Base-by-base conservation (phyloP, 2,329 filamentous ascomycete genomes). In the Penicillium sclerotiorum region DNA sequence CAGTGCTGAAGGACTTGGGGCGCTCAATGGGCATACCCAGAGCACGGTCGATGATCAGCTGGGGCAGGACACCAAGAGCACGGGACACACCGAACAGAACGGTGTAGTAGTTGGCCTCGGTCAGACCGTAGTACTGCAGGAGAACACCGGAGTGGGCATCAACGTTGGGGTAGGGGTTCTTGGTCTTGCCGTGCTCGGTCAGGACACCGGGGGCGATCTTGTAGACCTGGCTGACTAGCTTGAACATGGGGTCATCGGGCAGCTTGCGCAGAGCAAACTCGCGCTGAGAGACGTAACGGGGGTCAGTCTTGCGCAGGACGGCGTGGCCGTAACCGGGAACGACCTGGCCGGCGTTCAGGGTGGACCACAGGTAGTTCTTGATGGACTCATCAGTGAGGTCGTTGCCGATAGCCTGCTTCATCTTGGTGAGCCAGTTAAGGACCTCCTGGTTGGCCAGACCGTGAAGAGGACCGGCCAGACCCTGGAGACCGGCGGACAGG, bases 141-240 rank as follows among this genome's bases (percentile, higher is more conserved):
- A 99, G 90, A 63, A 99, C 94, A 83, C 94, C 94, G 25, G 92
- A 96, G 88, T 97, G 94, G 70, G 93, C 92, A 72, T 97, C 93
- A 70, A 97, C 92, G 82, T 97, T 97, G 77, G 94, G 94, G 85
- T 84, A 97, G 63, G 93, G 93, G 89, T 97, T 96, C 89, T 97
- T 97, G 83, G 93, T 97, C 90, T 99, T 99, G 81, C 94, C 94
- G 82, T 99, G 94, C 87, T 99, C 91, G 62, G 94, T 99, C 74
- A 99, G 83, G 68, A 99, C 94, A 70, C 88, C 89, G 60, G 94
- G 94, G 60, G 94, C 94, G 68, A 99, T 97, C 90, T 99, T 99
- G 89, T 97, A 99, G 66, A 99, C 94, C 82, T 99, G 94, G 84
- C 89, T 95, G 80, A 99, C 94, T 65, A 99, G 89, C 86, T 99